A percentile compares a stretch with the other conserved stretches of the same genome.
Evolutionary conservation across 2,329 filamentous ascomycete species (phyloP).

Genomic region (Xylaria sp.): DNA sequence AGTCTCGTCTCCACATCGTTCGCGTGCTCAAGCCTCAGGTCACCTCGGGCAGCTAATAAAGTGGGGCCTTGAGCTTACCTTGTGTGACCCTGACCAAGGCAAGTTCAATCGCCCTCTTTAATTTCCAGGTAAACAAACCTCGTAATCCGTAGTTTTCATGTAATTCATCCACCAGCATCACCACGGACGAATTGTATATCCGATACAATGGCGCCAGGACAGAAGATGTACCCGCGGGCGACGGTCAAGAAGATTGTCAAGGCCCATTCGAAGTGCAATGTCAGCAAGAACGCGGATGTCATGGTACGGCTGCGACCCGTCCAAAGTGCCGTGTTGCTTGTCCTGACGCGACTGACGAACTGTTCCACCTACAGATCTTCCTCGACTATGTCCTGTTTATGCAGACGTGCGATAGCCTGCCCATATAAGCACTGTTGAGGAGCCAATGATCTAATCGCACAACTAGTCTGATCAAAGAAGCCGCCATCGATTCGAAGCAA

Average conservation of each 20-base stretch:
- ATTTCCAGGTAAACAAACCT: background rate
- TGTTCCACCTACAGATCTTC: slow-evolving; percentile 57
- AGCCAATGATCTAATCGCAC: slow-evolving; percentile 4
- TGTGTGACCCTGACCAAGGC: background rate
- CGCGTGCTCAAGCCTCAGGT: too few relatives aligned
- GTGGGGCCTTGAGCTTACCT: background rate
- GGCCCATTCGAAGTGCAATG: slow-evolving; percentile 71
- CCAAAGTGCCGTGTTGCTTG: slow-evolving; percentile 22
- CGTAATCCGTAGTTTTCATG: background rate
- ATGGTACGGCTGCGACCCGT: slow-evolving; percentile 50
- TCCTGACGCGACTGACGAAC: slow-evolving; percentile 26
- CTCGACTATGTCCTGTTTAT: slow-evolving; percentile 81
- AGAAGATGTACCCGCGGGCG: slow-evolving; percentile 75
- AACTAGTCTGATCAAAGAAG: slow-evolving; percentile 69
- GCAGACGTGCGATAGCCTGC: slow-evolving; percentile 45
- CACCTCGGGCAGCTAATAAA: background rate
- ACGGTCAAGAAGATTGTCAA: slow-evolving; percentile 88
- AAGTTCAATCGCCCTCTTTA: background rate
- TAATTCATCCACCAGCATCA: background rate
- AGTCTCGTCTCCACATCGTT: background rate
- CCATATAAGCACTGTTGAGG: background rate
- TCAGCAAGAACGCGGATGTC: slow-evolving; percentile 83
- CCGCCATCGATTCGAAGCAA: slow-evolving; percentile 68
- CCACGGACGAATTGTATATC: background rate
- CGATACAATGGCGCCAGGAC: slow-evolving; percentile 51